Evolutionary conservation across 2,329 filamentous ascomycete species (phyloP).

Genomic region (Phyllachora maydis): DNA sequence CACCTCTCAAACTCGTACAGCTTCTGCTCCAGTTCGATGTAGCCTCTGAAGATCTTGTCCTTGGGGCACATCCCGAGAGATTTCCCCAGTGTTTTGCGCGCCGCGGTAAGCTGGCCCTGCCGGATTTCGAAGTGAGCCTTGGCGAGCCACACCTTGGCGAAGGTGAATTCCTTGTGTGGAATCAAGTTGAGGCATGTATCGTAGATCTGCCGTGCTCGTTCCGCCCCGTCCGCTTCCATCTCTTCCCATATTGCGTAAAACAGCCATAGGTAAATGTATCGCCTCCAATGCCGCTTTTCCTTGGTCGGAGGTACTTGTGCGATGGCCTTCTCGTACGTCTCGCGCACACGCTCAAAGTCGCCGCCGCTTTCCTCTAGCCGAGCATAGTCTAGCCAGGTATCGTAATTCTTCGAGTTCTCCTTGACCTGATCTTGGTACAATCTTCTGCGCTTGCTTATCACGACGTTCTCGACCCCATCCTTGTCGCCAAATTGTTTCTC

Average conservation of each 20-base stretch:
- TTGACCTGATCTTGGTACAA: conserved; percentile 90
- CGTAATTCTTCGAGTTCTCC: conserved; percentile 91
- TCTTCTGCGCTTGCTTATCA: conserved; percentile 80
- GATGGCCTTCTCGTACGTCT: conserved; percentile 89
- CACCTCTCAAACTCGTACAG: conserved; percentile 88
- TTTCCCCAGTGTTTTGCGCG: conserved; percentile 74
- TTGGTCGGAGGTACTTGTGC: conserved; percentile 87
- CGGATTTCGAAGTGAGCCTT: conserved; percentile 88
- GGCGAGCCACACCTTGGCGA: conserved; percentile 88
- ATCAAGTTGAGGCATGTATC: conserved; percentile 70
- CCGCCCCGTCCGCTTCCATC: conserved; percentile 57
- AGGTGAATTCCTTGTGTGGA: conserved; percentile 93
- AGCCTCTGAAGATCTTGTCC: conserved; percentile 83
- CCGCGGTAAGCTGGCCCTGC: conserved; percentile 58
- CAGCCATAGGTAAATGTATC: conserved; percentile 95
- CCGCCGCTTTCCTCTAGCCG: conserved; percentile 72
- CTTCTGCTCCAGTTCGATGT: conserved; percentile 81
- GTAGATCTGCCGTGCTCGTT: conserved; percentile 77
- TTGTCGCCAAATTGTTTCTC: conserved; percentile 94
- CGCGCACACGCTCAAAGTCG: conserved; percentile 64
- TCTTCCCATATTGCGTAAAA: conserved; percentile 97
- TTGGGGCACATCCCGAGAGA: conserved; percentile 92
- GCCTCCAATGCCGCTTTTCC: conserved; percentile 91
- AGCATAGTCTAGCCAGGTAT: conserved; percentile 92
- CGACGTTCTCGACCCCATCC: conserved; percentile 87